phyloP scores from a whole-genome alignment of 2,329 filamentous ascomycete species.

The Dactylellina cionopaga region DNA sequence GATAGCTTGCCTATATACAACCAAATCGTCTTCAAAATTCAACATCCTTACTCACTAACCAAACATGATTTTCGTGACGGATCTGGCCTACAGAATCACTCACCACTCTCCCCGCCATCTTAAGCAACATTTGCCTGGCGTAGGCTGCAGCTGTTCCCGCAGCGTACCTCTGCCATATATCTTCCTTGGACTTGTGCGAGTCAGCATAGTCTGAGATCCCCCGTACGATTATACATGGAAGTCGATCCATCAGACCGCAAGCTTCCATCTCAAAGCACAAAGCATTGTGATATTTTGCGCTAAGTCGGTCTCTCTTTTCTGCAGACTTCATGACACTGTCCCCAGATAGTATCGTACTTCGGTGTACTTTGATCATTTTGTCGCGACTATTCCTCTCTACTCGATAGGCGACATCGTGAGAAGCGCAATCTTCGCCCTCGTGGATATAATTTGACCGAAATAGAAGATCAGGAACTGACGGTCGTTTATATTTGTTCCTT shows the following conservation, averaged over 20 bases:
- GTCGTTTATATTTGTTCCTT: not conserved
- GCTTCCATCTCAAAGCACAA: slow-evolving; percentile 25
- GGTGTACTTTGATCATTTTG: not conserved
- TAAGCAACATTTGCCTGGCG: not conserved
- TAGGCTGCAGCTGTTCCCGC: slow-evolving; percentile 7
- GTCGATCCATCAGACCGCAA: slow-evolving; percentile 59
- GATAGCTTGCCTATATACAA: not conserved
- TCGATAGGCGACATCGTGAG: not conserved
- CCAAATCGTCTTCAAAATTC: not conserved
- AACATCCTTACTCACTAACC: not conserved
- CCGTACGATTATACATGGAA: slow-evolving; percentile 5
- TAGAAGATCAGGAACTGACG: not conserved
- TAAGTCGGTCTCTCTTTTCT: not conserved
- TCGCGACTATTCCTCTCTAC: not conserved
- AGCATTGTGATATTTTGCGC: not conserved
- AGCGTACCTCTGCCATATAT: slow-evolving; percentile 11
- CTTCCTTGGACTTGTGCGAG: not conserved
- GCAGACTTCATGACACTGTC: slow-evolving; percentile 1
- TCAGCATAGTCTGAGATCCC: slow-evolving; percentile 13
- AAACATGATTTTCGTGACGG: not conserved
- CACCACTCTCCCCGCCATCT: not conserved
- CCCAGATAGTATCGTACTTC: slow-evolving; percentile 5
- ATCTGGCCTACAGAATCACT: not conserved
- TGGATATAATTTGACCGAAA: not conserved
- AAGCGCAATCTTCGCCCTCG: not conserved